A percentile compares a stretch with the other conserved stretches of the same genome.
Evolutionary conservation across 2,329 filamentous ascomycete species (phyloP).

Genomic region (Cadophora sp.): DNA sequence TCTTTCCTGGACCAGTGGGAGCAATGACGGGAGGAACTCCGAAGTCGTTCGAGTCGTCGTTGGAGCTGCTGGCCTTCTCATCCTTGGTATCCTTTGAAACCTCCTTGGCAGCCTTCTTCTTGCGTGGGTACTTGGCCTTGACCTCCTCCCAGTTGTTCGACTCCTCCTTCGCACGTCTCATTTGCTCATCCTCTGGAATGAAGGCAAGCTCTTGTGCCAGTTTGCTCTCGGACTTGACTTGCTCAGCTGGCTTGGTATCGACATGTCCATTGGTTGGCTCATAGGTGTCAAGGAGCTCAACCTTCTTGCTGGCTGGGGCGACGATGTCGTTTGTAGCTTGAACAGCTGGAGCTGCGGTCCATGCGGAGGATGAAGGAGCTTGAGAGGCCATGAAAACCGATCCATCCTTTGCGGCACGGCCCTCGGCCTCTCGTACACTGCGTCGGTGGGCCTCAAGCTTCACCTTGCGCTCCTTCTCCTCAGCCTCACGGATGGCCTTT

Average conservation of each 20-base stretch:
- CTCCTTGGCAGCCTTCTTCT: constrained; percentile 36
- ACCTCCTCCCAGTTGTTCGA: constrained; percentile 67
- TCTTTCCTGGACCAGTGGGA: constrained; percentile 37
- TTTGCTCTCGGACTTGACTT: constrained; percentile 35
- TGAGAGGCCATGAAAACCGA: constrained; percentile 60
- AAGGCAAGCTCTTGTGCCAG: constrained; percentile 42
- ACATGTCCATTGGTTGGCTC: constrained; percentile 50
- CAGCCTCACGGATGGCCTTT: constrained; percentile 76
- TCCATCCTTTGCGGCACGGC: constrained; percentile 83
- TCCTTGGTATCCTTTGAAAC: constrained; percentile 36
- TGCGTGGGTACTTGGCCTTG: constrained; percentile 49
- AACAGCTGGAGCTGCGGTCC: constrained; percentile 48
- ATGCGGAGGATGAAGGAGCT: constrained; percentile 52
- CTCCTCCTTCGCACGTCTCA: constrained; percentile 60
- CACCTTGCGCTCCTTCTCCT: constrained; percentile 78
- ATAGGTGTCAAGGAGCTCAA: constrained; percentile 65
- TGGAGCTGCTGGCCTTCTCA: constrained; percentile 39
- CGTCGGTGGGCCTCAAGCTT: constrained; percentile 85
- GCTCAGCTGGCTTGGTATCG: constrained; percentile 33
- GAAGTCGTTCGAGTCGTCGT: constrained; percentile 36
- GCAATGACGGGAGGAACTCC: constrained; percentile 32
- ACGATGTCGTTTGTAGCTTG: constrained; percentile 26
- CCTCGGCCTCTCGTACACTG: constrained; percentile 80
- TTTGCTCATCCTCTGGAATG: constrained; percentile 68
- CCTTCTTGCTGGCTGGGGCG: constrained; percentile 45